Conservation (phyloP, 1,284 basidiomycete species). For the Malassezia psittaci region DNA sequence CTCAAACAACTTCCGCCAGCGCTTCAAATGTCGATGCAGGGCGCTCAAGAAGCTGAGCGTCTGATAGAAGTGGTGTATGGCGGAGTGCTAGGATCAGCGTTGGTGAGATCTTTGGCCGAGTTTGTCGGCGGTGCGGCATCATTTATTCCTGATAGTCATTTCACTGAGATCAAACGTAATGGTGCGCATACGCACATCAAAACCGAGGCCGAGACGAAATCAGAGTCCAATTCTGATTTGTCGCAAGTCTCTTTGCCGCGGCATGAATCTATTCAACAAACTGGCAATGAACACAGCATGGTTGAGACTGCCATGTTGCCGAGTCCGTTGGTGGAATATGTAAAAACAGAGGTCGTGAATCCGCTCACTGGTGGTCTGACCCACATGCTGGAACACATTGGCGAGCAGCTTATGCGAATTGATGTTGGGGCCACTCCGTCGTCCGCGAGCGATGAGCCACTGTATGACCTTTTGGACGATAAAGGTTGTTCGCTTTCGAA, state of each 20-base stretch:
- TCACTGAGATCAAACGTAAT: background rate
- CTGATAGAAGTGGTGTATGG: conserved; percentile 27
- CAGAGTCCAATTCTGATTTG: too few relatives aligned
- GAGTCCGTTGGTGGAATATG: conserved; percentile 9
- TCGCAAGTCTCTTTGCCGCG: too few relatives aligned
- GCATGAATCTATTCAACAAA: background rate
- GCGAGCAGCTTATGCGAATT: background rate
- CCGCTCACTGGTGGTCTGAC: conserved; percentile 12
- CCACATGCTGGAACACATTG: background rate
- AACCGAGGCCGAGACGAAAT: background rate
- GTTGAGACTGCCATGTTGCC: background rate
- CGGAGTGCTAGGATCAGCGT: conserved; percentile 24
- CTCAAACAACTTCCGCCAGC: conserved; percentile 11
- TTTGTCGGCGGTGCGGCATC: conserved; percentile 26
- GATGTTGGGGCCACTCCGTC: background rate
- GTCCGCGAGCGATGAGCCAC: conserved; percentile 1
- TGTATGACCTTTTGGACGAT: conserved; percentile 12
- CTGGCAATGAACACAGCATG: too few relatives aligned
- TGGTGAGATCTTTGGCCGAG: conserved; percentile 27
- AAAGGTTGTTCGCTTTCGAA: background rate
- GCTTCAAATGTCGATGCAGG: conserved; percentile 14
- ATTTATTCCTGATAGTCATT: background rate
- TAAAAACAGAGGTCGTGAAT: background rate
- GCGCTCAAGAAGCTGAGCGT: conserved; percentile 16
- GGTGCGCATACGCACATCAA: background rate